Evolutionary conservation across 257 asterid genomes (phyloP).

Genomic region (Lantana camara): DNA sequence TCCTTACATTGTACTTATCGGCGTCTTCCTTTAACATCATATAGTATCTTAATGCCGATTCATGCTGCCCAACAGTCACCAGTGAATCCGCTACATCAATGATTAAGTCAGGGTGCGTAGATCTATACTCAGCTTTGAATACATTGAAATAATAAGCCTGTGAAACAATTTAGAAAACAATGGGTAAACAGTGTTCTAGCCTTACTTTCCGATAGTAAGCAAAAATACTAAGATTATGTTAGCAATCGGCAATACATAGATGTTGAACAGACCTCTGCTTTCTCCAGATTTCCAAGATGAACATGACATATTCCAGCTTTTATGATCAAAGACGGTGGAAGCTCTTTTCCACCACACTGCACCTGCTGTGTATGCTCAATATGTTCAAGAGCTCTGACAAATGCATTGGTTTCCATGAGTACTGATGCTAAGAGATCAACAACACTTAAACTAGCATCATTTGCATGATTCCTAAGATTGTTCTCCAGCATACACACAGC

Average conservation of each 20-base stretch:
- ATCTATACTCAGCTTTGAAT: conserved; percentile 43
- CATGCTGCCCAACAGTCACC: conserved; percentile 53
- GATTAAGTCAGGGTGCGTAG: conserved; percentile 48
- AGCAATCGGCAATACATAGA: conserved; percentile 12
- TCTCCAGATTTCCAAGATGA: conserved; percentile 66
- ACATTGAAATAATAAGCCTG: conserved; percentile 54
- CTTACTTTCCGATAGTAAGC: background rate
- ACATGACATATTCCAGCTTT: conserved; percentile 81
- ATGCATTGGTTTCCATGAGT: conserved; percentile 57
- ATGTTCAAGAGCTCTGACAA: conserved; percentile 65
- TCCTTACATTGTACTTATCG: conserved; percentile 45
- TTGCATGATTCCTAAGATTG: conserved; percentile 45
- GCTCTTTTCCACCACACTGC: conserved; percentile 44
- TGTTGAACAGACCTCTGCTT: conserved; percentile 56
- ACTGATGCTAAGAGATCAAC: conserved; percentile 62
- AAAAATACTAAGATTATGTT: conserved; percentile 4
- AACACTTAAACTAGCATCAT: conserved; percentile 46
- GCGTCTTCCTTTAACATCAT: conserved; percentile 54
- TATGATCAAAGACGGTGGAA: conserved; percentile 47
- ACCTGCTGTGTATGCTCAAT: conserved; percentile 53
- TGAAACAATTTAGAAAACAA: conserved; percentile 27
- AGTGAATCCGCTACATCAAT: conserved; percentile 68
- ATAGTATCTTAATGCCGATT: conserved; percentile 67
- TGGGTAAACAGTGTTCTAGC: conserved; percentile 12
- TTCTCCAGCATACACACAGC: conserved; percentile 67